Evolutionary conservation across 1,139 yeast genomes (phyloP).

Genomic region (Yamadazyma siamensis): DNA sequence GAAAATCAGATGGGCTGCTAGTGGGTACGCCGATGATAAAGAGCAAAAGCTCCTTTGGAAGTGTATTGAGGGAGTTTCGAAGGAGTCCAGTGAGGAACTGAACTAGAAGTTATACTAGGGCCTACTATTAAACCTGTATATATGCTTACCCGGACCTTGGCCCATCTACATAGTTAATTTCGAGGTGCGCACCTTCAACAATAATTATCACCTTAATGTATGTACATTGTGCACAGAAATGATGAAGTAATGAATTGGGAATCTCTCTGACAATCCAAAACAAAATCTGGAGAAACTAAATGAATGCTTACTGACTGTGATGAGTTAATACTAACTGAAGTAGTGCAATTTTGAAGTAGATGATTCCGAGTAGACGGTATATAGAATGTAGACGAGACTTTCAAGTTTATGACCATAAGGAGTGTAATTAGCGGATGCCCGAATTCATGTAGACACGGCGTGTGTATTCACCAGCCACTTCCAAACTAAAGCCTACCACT

Average conservation of each 20-base stretch:
- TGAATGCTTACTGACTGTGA: slow-evolving; percentile 11
- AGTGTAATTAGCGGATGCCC: too few relatives aligned
- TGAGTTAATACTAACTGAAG: background rate
- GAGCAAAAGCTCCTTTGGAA: slow-evolving; percentile 69
- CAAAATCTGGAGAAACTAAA: slow-evolving; percentile 24
- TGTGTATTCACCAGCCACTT: too few relatives aligned
- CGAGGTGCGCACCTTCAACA: too few relatives aligned
- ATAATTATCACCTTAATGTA: too few relatives aligned
- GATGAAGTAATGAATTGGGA: slow-evolving; percentile 35
- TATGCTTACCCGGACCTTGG: background rate
- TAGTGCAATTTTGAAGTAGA: too few relatives aligned
- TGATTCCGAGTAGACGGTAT: too few relatives aligned
- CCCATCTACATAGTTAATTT: too few relatives aligned
- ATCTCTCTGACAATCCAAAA: slow-evolving; percentile 38
- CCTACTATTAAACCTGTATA: background rate
- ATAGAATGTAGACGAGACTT: too few relatives aligned
- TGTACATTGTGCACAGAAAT: slow-evolving; percentile 8
- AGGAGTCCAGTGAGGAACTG: slow-evolving; percentile 22
- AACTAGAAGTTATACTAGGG: background rate
- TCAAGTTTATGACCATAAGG: too few relatives aligned
- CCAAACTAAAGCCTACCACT: too few relatives aligned
- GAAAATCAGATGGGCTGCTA: slow-evolving; percentile 86
- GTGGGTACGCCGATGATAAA: slow-evolving; percentile 69
- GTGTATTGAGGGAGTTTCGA: slow-evolving; percentile 52
- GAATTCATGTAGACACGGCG: too few relatives aligned